Base-by-base conservation (phyloP, 2,329 filamentous ascomycete genomes). In the Penicillium sp. region DNA sequence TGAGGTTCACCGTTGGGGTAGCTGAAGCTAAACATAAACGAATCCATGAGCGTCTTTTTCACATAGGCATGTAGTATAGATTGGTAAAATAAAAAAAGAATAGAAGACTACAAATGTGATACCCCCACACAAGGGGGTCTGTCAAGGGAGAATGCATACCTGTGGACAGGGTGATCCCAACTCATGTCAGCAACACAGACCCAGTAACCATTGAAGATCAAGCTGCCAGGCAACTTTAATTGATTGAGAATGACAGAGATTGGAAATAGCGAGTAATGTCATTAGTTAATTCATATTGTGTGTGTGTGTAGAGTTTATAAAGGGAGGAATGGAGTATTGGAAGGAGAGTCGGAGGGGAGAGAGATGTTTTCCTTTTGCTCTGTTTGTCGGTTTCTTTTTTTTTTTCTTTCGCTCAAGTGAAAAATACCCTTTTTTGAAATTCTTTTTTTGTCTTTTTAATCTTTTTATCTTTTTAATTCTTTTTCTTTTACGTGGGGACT, bases 141-240 rank as follows among this genome's bases (percentile, higher is more conserved):
- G 37, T 56, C 54, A 57, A 58, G 56, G 60, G 56, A 46, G 58
- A 47, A 52, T 41, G 50, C 75, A 73, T 73, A 78, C 76, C 76
- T 78, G 71, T 78, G 75, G 67, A 77, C 72, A 67, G 76, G 75
- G 59, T 75, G 71, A 74, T 78, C 76, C 75, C 74, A 78, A 77
- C 72, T 78, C 76, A 78, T 78, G 73, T 74, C 75, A 75, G 73
- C 74, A 71, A 70, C 65, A 63, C 63, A 66, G 50, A 45, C 21
- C 50, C n/a, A 53, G 50, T 73, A 71, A 74, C 70, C 74, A 77
- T 75, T 67, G 65, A 75, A 69, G 55, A 57, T 67, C 59, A 58
- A 73, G 66, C 67, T 68, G 68, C 68, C 71, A 70, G 68, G 68
- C 68, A 75, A 73, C 67, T 67, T 67, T 63, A 61, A 59, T 52